Evolutionary conservation across 371 early-diverging fungal species (phyloP).

Genomic region (Saksenaea vasiformis): DNA sequence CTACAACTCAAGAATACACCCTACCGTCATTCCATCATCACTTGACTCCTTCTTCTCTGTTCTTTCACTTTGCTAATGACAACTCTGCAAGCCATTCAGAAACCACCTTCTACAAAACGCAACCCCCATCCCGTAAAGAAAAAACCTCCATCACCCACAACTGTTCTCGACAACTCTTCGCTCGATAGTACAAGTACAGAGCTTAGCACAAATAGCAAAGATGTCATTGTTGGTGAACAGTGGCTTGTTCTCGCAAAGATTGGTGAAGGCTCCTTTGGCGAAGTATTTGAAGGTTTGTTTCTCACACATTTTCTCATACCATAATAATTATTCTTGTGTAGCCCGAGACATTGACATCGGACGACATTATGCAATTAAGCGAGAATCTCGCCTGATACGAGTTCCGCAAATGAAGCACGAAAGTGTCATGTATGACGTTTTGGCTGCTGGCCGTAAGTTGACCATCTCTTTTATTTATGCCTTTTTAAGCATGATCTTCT

Average conservation of each 20-base stretch:
- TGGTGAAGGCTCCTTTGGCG: conserved; percentile 66
- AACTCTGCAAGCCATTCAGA: conserved; percentile 15
- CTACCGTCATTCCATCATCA: not conserved
- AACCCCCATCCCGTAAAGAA: conserved; percentile 15
- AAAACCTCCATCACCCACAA: conserved; percentile 5
- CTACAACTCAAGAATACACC: not conserved
- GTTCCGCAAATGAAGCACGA: conserved; percentile 60
- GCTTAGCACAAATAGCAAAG: conserved; percentile 24
- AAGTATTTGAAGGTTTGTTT: conserved; percentile 59
- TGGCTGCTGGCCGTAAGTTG: conserved; percentile 57
- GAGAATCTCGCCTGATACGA: conserved; percentile 43
- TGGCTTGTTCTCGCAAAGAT: conserved; percentile 61
- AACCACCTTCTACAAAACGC: conserved; percentile 6
- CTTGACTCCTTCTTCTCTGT: conserved; percentile 2
- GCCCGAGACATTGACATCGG: conserved; percentile 49
- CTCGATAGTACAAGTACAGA: conserved; percentile 26
- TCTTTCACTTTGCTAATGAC: conserved; percentile 15
- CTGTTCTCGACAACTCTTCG: conserved; percentile 6
- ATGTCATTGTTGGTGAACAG: conserved; percentile 56
- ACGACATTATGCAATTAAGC: conserved; percentile 56
- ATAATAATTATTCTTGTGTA: conserved; percentile 12
- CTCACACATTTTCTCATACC: not conserved
- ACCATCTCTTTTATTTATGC: not conserved
- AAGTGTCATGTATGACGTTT: conserved; percentile 49
- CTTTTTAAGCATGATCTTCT: not conserved